Percentiles rank a stretch among this genome's conserved stretches.
phyloP scores from a whole-genome alignment of 2,329 filamentous ascomycete species.

The Cytospora mali region DNA sequence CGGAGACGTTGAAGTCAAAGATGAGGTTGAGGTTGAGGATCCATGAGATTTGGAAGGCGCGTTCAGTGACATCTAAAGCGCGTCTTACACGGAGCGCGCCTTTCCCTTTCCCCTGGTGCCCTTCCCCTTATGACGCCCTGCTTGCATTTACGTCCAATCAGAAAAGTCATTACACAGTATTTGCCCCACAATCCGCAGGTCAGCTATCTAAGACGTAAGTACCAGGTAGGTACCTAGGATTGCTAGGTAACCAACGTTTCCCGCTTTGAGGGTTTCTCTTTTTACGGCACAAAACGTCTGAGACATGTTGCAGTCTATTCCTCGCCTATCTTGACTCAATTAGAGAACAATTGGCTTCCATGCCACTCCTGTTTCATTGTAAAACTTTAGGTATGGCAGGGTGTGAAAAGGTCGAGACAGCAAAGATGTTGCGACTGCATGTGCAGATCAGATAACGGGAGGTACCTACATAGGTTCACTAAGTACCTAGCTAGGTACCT shows the following conservation, averaged over 20 bases:
- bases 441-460: not conserved
- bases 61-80: conserved; percentile 9
- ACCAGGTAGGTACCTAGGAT: not conserved
- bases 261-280: not conserved
- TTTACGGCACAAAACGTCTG: not conserved
- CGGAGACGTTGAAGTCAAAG: not conserved
- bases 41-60: conserved; percentile 6
- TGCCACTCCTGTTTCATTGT: too few relatives aligned
- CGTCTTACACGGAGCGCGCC: not conserved
- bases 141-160: conserved; percentile 8
- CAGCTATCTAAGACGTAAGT: too few relatives aligned
- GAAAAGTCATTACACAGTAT: not conserved
- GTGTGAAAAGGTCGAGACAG: not conserved
- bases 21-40: not conserved
- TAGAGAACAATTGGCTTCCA: too few relatives aligned
- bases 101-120: not conserved
- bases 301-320: not conserved
- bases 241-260: too few relatives aligned
- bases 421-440: not conserved
- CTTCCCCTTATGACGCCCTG: conserved; percentile 23
- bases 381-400: too few relatives aligned
- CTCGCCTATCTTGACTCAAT: too few relatives aligned
- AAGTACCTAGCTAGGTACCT: not conserved
- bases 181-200: conserved; percentile 9
- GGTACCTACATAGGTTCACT: not conserved